Evolutionary conservation across 208 protist species (phyloP), one percentile per base, ranked within the genome.

Genomic region (Trypanosoma theileri): DNA sequence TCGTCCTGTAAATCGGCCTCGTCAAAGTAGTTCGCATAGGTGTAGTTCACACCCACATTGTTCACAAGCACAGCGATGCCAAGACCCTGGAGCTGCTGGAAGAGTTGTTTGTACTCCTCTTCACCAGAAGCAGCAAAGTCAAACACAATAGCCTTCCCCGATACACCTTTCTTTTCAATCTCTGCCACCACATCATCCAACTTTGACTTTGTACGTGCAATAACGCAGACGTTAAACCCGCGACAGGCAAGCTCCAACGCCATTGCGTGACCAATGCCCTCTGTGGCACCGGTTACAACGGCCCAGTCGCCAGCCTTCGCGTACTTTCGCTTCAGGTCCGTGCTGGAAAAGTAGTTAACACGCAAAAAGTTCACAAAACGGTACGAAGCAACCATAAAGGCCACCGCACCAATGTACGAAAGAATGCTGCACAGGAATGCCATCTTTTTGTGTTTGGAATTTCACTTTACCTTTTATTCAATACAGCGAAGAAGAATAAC

Each of bases 11-110:
- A 52, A 52, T 81, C 73, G 19, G 92, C 73, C 57, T 97, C 86
- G 26, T 95, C 76, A 61, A 97, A 95, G 75, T 92, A 96, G 77
- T 95, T 92, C 26, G 95, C 85, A 72, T 94, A 95, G 24, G 72
- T 75, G 76, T 98, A 98, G 79, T 92, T 97, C 14, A 97, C 79
- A 42, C 95, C 95, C 4, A 98, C 95, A 68, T 98, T 98, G 72
- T 98, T 98, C 13, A 98, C 84, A 31, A 93, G 77, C 11, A 95
- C 70, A 4, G 79, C 81, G 44, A 92, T 86, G 52, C 80, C 69
- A 3, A 92, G 65, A 14, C 59, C 69, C 48, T 86, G 53, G 3
- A 95, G 71, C 67, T 86, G 26, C 1, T 60, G 54, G 28, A 85
- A 83, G n/a, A 98, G 75, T 24, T 59, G 59, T 40, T 74, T 40